Evolutionary conservation across 2,329 filamentous ascomycete species (phyloP), one percentile per base, ranked within the genome.

Genomic region (Penicillium nordicum): DNA sequence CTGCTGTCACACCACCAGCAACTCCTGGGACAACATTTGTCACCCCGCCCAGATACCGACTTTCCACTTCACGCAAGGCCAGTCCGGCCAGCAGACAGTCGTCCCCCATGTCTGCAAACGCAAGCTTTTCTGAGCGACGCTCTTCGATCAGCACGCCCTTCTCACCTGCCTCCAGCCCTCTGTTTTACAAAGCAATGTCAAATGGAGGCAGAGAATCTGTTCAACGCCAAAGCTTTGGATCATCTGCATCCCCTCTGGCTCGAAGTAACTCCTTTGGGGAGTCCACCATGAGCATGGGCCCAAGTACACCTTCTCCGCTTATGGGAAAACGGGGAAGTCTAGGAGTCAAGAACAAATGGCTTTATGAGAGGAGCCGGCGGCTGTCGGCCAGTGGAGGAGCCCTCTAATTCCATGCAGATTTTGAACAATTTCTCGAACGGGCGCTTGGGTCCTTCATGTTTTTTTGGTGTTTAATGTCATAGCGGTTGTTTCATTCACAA

Each of bases 291-390:
- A 55, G 52, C 37, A 36, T 55, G 30, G 52, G 45, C 23, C 85
- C 88, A 1, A 80, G 82, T 14, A 87, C 88, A 18, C 89, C 89
- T 1, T 92, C 86, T 61, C 89, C 90, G 0, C 76, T 79, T 6
- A 81, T 66, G 50, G 71, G 82, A 37, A 91, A 88, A 76, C 83
- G 85, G 55, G 86, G 87, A 41, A 92, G 85, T 63, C 85, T 95
- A 50, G 86, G 86, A 0, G 70, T 97, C 69, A 97, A 93, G 74
- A 96, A 86, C 77, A 96, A 94, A 77, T 97, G 93, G 93, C 75
- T 97, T 58, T 97, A 96, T 70, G 91, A 97, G 74, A 90, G 87
- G 75, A 88, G 89, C 50, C 67, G 72, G 42, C 67, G 71, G 29
- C 61, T 74, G 25, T 76, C 74, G 36, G 66, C 73, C 12, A 74